A percentile compares a stretch with the other conserved stretches of the same genome.
Conservation (phyloP, 768 basidiomycete species). For the Pholiota molesta region DNA sequence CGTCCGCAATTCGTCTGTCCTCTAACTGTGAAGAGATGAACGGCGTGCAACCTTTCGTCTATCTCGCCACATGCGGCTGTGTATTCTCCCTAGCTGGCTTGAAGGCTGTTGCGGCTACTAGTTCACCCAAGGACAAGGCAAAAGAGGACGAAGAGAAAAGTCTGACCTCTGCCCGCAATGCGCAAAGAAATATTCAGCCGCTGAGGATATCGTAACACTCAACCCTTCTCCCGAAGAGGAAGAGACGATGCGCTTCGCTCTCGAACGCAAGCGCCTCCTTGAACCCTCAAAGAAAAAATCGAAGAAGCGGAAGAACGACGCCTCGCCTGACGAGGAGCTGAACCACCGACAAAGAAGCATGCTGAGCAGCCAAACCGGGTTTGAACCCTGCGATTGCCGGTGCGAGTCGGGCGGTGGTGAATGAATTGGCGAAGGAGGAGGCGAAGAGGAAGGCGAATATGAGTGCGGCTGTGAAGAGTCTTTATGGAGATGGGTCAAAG, state of each 20-base stretch:
- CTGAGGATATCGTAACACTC: constrained; percentile 58
- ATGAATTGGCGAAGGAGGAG: constrained; percentile 79
- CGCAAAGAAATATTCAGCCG: constrained; percentile 63
- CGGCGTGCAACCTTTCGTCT: constrained; percentile 86
- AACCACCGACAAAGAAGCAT: constrained; percentile 49
- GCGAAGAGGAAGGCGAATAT: constrained; percentile 80
- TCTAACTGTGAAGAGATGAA: constrained; percentile 95
- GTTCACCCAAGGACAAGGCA: constrained; percentile 32
- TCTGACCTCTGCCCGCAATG: constrained; percentile 79
- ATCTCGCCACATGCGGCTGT: constrained; percentile 84
- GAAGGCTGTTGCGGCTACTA: constrained; percentile 56
- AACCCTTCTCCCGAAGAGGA: constrained; percentile 77
- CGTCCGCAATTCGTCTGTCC: constrained; percentile 86
- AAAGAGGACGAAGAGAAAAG: constrained; percentile 27
- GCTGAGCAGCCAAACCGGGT: constrained; percentile 37
- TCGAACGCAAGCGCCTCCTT: constrained; percentile 59
- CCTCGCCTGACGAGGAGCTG: constrained; percentile 33
- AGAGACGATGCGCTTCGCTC: constrained; percentile 51
- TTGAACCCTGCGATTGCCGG: constrained; percentile 56
- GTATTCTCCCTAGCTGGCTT: constrained; percentile 88
- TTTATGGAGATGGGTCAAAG: constrained; percentile 68
- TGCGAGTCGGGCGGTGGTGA: constrained; percentile 67
- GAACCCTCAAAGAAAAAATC: constrained; percentile 59
- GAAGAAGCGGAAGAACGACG: constrained; percentile 62
- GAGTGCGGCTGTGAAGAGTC: constrained; percentile 83